Percentiles rank a stretch among this genome's conserved stretches.
These are phyloP conservation scores for Botrytis aclada DNA, from an alignment of 2,329 filamentous ascomycete genomes.

Conservation along the genomic window DNA sequence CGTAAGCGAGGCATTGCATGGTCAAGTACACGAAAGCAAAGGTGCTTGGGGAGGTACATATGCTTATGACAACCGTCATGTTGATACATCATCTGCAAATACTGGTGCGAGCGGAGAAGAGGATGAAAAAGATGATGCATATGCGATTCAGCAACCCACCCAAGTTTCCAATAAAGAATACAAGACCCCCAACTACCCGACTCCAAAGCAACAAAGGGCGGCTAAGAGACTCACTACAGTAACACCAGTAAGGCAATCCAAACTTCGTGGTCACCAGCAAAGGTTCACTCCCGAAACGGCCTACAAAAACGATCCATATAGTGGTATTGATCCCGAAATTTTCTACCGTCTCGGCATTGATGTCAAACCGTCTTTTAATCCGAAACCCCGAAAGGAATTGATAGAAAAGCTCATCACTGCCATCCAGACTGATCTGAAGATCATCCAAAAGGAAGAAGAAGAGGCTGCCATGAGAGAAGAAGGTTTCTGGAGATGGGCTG, in stretches of 20 bases:
- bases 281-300: conserved; percentile 22
- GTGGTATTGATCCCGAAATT: conserved; percentile 31
- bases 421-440: conserved; percentile 33
- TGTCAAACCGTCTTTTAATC: conserved; percentile 26
- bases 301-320: conserved; percentile 23
- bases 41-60: conserved; percentile 32
- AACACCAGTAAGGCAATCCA: conserved; percentile 25
- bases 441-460: conserved; percentile 30
- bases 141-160: conserved; percentile 11
- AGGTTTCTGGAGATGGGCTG: conserved; percentile 38
- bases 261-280: conserved; percentile 25
- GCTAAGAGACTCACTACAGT: conserved; percentile 25
- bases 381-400: conserved; percentile 32
- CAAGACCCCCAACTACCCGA: conserved; percentile 26
- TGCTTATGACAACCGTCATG: conserved; percentile 23
- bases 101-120: neutral
- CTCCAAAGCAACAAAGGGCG: conserved; percentile 32
- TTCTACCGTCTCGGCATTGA: conserved; percentile 35
- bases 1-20: conserved; percentile 35
- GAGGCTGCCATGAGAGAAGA: conserved; percentile 32
- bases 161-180: conserved; percentile 12
- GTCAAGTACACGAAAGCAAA: conserved; percentile 33
- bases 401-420: conserved; percentile 30
- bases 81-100: neutral
- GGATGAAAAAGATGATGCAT: neutral